phyloP scores from a whole-genome alignment of 192 early-diverging fungal species.

The Mortierella claussenii region DNA sequence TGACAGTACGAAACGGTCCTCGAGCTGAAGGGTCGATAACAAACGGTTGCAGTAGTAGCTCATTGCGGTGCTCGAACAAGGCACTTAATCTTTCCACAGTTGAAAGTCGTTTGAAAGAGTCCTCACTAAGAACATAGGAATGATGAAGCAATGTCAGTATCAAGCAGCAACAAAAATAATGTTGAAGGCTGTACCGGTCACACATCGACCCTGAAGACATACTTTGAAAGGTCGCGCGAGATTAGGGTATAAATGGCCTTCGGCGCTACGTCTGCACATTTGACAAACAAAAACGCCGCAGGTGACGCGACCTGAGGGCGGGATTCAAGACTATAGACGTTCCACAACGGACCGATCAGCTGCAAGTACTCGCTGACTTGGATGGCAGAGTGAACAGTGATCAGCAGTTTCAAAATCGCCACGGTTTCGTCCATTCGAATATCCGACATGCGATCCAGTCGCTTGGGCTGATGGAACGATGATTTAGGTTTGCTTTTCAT shows the following conservation, averaged over 20 bases:
- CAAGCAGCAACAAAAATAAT: too few species aligned
- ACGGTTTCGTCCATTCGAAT: slow-evolving; percentile 57
- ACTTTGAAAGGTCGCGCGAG: slow-evolving; percentile 61
- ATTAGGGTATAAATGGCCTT: slow-evolving; percentile 53
- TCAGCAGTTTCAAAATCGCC: slow-evolving; percentile 58
- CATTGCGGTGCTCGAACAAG: slow-evolving; percentile 60
- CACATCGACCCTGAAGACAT: background rate
- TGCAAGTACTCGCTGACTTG: slow-evolving; percentile 48
- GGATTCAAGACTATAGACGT: slow-evolving; percentile 60
- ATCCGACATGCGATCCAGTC: slow-evolving; percentile 40
- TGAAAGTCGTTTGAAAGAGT: slow-evolving; percentile 47
- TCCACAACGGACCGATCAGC: slow-evolving; percentile 58
- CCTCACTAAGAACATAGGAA: slow-evolving; percentile 33
- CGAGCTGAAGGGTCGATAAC: slow-evolving; percentile 57
- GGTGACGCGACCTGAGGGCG: slow-evolving; percentile 52
- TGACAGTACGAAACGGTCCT: slow-evolving; percentile 59
- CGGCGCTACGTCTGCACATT: slow-evolving; percentile 65
- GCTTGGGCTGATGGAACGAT: slow-evolving; percentile 11
- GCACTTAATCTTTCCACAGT: slow-evolving; percentile 57
- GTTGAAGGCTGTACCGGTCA: too few species aligned
- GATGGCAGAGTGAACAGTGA: slow-evolving; percentile 62
- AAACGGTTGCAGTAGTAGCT: slow-evolving; percentile 57
- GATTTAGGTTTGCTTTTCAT: background rate
- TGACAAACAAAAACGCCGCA: slow-evolving; percentile 65
- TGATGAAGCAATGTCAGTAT: background rate